Evolutionary conservation across 208 protist species (phyloP).

Genomic region (Leishmania martiniquensis): DNA sequence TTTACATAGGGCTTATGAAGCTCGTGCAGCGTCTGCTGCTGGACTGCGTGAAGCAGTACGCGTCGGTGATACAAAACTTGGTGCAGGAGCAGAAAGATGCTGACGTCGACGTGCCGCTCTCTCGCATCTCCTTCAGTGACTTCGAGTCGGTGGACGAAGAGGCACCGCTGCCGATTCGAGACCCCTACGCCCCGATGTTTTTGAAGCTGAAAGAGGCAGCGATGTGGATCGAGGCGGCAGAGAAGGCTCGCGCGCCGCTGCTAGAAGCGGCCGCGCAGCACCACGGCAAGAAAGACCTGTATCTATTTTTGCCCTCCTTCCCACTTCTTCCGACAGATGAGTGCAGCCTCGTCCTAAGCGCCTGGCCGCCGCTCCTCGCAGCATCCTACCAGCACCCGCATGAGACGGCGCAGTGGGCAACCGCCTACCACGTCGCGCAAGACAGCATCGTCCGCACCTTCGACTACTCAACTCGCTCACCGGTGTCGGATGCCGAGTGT

Average conservation of each 20-base stretch:
- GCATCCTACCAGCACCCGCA: not conserved
- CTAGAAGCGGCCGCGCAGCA: not conserved
- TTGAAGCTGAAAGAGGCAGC: conserved; percentile 27
- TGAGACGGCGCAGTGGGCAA: conserved; percentile 1
- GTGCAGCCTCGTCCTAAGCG: conserved; percentile 14
- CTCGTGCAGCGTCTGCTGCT: conserved; percentile 28
- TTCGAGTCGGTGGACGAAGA: conserved; percentile 13
- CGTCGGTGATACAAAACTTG: conserved; percentile 19
- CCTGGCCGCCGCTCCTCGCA: conserved; percentile 23
- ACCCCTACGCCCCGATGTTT: conserved; percentile 32
- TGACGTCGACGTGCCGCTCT: conserved; percentile 21
- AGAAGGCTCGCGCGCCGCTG: not conserved
- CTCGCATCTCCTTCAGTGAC: conserved; percentile 22
- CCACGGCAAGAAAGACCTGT: conserved; percentile 11
- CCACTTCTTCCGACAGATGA: conserved; percentile 18
- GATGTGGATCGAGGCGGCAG: conserved; percentile 18
- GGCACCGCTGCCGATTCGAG: conserved; percentile 26
- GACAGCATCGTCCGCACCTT: conserved; percentile 14
- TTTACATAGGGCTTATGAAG: conserved; percentile 28
- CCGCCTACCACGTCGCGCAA: conserved; percentile 18
- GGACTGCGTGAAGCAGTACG: conserved; percentile 33
- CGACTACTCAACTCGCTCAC: conserved; percentile 19
- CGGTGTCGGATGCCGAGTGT: conserved; percentile 22
- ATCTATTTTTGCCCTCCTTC: conserved; percentile 27
- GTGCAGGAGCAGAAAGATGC: conserved; percentile 16